Conservation (phyloP, 306 rosid genomes). For the Quercus glauca region DNA sequence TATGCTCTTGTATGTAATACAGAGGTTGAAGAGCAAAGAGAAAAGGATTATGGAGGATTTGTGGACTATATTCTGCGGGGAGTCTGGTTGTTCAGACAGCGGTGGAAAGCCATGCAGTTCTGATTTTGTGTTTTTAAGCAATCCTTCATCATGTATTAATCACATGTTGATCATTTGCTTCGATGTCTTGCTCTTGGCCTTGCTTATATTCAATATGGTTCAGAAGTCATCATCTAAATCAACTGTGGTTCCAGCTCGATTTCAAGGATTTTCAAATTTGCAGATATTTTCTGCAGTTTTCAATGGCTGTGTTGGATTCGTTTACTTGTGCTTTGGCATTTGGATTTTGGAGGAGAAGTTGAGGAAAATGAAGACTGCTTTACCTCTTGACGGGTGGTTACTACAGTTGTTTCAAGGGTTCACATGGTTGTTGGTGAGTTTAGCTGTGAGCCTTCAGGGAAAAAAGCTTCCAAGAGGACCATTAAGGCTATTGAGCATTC, state of each 20-base stretch:
- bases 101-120: conserved; percentile 29
- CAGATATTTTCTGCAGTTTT: conserved; percentile 48
- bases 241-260: conserved; percentile 21
- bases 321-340: conserved; percentile 52
- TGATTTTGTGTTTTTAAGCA: conserved; percentile 29
- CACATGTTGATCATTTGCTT: conserved; percentile 50
- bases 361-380: conserved; percentile 40
- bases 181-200: conserved; percentile 46
- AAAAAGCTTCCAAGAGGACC: conserved; percentile 30
- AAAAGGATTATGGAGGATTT: conserved; percentile 38
- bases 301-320: conserved; percentile 60
- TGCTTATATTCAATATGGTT: conserved; percentile 47
- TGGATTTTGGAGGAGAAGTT: conserved; percentile 63
- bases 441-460: conserved; percentile 26
- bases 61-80: conserved; percentile 62
- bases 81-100: conserved; percentile 36
- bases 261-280: conserved; percentile 37
- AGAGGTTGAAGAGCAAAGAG: conserved; percentile 22
- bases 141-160: conserved; percentile 56
- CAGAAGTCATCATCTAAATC: conserved; percentile 35
- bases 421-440: conserved; percentile 44
- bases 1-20: neutral
- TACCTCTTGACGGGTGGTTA: conserved; percentile 55
- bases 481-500: conserved; percentile 28
- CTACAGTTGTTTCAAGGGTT: conserved; percentile 39